Conservation (phyloP, 1,139 yeast genomes). For the Yamadazyma atlantica region DNA sequence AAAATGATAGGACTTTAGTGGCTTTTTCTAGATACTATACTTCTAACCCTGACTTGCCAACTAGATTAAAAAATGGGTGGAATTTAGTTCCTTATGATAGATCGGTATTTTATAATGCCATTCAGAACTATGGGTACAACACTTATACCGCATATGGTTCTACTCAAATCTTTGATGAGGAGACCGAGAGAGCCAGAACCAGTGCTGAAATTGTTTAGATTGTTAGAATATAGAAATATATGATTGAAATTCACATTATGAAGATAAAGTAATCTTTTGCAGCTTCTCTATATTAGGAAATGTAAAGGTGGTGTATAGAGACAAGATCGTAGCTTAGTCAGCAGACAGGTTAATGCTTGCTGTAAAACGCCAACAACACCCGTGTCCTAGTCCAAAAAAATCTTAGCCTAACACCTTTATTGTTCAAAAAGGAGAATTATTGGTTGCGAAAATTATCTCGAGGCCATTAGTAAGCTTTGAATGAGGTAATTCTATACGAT, state of each 20-base stretch:
- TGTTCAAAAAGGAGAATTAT: too few relatives aligned
- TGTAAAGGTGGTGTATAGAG: background rate
- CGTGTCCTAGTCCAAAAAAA: too few relatives aligned
- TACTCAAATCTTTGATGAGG: slow-evolving; percentile 14
- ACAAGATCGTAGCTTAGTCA: background rate
- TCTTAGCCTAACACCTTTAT: too few relatives aligned
- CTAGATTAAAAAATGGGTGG: slow-evolving; percentile 44
- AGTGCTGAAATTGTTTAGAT: background rate
- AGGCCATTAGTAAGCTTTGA: too few relatives aligned
- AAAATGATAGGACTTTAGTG: slow-evolving; percentile 39
- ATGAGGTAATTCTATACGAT: too few relatives aligned
- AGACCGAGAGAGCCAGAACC: slow-evolving; percentile 11
- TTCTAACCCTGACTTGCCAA: slow-evolving; percentile 53
- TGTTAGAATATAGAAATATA: too few relatives aligned
- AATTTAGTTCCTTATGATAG: slow-evolving; percentile 31
- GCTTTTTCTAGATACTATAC: slow-evolving; percentile 49
- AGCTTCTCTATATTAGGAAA: too few relatives aligned
- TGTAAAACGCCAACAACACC: too few relatives aligned
- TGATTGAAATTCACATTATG: background rate
- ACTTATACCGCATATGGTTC: slow-evolving; percentile 12
- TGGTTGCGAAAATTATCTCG: too few relatives aligned
- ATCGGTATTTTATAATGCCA: slow-evolving; percentile 16
- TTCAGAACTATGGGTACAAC: slow-evolving; percentile 21
- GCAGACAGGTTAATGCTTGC: too few relatives aligned
- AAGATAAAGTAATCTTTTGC: too few relatives aligned